Base-by-base conservation (phyloP, 129 eudicot species). In the Calendula officinalis region DNA sequence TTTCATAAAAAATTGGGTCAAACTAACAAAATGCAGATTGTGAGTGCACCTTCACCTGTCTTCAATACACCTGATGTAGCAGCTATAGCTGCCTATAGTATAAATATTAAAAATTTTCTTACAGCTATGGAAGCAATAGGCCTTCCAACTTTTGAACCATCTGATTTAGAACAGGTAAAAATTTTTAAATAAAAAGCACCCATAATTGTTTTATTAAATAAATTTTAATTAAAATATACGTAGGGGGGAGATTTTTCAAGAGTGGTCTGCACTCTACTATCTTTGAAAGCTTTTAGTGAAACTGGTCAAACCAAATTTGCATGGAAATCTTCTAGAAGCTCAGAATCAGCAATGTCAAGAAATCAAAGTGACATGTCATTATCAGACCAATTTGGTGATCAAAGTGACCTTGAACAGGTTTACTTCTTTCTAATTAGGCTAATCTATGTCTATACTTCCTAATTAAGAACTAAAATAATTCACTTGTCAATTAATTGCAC, bases 141-240 rank as follows among this genome's bases (percentile, higher is more conserved):
- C 50, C 72, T 90, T 80, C 95, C 95, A 32, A 64, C 87, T 39
- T 86, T 90, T 74, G 90, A 87, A 39, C 92, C 79, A 9, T 76
- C 87, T 66, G 97, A 90, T 81, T 60, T 90, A 30, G 97, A 90
- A 65, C 70, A 80, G 85, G 97, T 87, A 53, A n/a, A n/a, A n/a
- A 8, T 78, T 74, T 56, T 44, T 68, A 9, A 14, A 43, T 75
- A 42, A 47, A 66, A 8, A 33, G 38, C 13, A 47, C 53, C n/a
- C 37, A 2, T 22, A 22, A 22, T 22, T 22, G 1, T 22, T 22
- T 22, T 22, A 22, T 22, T 22, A 22, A 22, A 22, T 22, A 22
- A 22, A 22, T 22, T 22, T 22, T 40, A 39, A 15, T 6, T 35
- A 57, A 57, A 10, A 8, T 45, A 34, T 49, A 12, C 51, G 14